These are phyloP conservation scores for Mesembryanthemum crystallinum DNA, from an alignment of 148 eudicot genomes.

Conservation along the genomic window DNA sequence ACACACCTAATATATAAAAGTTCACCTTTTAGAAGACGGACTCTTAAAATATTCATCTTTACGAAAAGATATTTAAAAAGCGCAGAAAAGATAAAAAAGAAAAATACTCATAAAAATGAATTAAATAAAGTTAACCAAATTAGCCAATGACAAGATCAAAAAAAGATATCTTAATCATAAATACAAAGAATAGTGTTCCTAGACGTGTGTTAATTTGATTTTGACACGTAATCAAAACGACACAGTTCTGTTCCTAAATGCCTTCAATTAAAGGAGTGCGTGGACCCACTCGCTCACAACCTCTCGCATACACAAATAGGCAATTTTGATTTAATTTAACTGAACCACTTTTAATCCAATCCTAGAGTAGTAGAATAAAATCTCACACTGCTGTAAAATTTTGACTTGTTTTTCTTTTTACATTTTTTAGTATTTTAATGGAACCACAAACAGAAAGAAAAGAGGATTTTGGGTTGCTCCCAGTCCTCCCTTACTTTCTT, in stretches of 20 bases:
- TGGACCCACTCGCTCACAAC: not conserved
- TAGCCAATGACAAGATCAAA: no score
- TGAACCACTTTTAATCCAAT: not conserved
- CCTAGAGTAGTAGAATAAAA: not conserved
- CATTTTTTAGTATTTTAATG: not conserved
- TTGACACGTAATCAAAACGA: not conserved
- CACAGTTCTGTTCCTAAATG: not conserved
- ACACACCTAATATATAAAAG: no score
- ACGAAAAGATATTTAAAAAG: no score
- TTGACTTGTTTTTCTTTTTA: conserved; percentile 7
- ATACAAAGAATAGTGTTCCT: not conserved
- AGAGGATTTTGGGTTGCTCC: conserved; percentile 20
- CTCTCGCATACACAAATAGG: no score
- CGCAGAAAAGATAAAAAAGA: no score
- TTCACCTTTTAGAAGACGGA: no score
- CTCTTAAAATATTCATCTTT: no score
- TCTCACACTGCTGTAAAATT: conserved; percentile 12
- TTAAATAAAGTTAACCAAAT: no score
- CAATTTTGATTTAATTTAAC: not conserved
- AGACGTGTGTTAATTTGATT: not conserved
- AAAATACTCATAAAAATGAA: no score
- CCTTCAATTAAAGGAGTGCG: not conserved
- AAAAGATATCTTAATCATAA: no score
- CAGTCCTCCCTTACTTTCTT: conserved; percentile 5
- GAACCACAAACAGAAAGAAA: not conserved